phyloP scores from a whole-genome alignment of 345 rosid species.

The Citrus medica region DNA sequence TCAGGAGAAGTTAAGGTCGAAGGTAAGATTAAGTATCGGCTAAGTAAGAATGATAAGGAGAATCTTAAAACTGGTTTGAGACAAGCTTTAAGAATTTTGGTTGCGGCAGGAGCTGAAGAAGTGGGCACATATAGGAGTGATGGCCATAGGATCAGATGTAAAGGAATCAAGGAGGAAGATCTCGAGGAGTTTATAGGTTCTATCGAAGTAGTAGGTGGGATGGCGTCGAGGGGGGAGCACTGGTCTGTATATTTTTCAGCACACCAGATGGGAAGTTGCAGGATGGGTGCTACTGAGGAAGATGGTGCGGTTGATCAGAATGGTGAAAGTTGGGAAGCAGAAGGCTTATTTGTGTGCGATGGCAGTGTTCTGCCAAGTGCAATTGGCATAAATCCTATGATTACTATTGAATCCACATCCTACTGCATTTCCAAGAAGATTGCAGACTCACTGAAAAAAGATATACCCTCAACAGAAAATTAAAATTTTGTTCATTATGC shows the following conservation, averaged over 20 bases:
- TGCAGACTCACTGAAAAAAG: slow-evolving; percentile 5
- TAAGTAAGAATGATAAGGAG: slow-evolving; percentile 46
- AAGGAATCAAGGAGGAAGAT: slow-evolving; percentile 37
- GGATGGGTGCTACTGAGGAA: slow-evolving; percentile 51
- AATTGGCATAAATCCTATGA: slow-evolving; percentile 54
- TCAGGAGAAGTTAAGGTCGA: slow-evolving; percentile 37
- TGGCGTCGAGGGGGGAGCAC: slow-evolving; percentile 35
- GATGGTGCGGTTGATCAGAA: slow-evolving; percentile 62
- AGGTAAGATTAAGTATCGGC: slow-evolving; percentile 36
- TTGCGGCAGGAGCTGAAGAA: slow-evolving; percentile 78
- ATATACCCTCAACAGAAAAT: background rate
- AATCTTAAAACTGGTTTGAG: slow-evolving; percentile 57
- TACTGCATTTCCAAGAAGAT: slow-evolving; percentile 48
- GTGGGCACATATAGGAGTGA: slow-evolving; percentile 70
- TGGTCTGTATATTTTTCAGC: slow-evolving; percentile 49
- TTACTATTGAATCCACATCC: slow-evolving; percentile 50
- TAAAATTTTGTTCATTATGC: background rate
- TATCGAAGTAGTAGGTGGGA: slow-evolving; percentile 33
- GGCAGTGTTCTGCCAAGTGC: slow-evolving; percentile 36
- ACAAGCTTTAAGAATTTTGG: slow-evolving; percentile 54
- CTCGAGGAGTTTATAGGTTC: slow-evolving; percentile 50
- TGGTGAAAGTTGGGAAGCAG: slow-evolving; percentile 60
- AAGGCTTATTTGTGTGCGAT: slow-evolving; percentile 43
- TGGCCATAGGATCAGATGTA: slow-evolving; percentile 56
- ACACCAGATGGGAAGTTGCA: slow-evolving; percentile 81